These are phyloP conservation scores for Antitrichia curtipendula DNA, from an alignment of 225 moss, liverwort and hornwort species.

Conservation along the genomic window DNA sequence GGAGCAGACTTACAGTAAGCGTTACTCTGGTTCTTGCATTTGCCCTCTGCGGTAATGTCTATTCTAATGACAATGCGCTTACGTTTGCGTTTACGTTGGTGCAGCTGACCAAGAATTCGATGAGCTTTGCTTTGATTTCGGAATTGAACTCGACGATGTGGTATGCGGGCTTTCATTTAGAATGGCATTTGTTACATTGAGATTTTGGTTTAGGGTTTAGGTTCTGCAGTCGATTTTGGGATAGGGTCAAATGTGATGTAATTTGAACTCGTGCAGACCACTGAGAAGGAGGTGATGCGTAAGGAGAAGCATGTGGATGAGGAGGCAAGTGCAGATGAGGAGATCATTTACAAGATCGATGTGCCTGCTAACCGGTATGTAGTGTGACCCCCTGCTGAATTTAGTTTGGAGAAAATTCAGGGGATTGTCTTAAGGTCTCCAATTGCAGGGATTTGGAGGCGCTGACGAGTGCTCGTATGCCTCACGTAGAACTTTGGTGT, in stretches of 20 bases:
- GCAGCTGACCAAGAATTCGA: slow-evolving; percentile 84
- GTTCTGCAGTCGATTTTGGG: not conserved
- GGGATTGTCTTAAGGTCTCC: not conserved
- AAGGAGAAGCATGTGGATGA: slow-evolving; percentile 90
- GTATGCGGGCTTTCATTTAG: slow-evolving; percentile 11
- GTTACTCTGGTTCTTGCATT: not conserved
- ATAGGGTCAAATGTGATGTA: not conserved
- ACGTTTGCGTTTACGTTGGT: not conserved
- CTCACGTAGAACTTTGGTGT: not conserved
- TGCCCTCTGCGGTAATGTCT: not conserved
- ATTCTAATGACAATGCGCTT: not conserved
- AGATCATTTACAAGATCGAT: slow-evolving; percentile 89
- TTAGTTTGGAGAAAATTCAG: not conserved
- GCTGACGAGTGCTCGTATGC: not conserved
- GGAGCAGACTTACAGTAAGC: slow-evolving; percentile 55
- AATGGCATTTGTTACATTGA: not conserved
- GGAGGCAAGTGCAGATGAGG: slow-evolving; percentile 48
- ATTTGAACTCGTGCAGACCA: slow-evolving; percentile 42
- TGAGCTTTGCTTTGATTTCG: slow-evolving; percentile 95
- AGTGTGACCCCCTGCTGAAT: not conserved
- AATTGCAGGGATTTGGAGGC: not conserved
- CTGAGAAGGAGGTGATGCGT: slow-evolving; percentile 76
- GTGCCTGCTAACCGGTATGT: slow-evolving; percentile 89
- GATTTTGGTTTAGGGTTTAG: not conserved
- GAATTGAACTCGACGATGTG: slow-evolving; percentile 97